These are phyloP conservation scores for Ceratocystis eucalypticola DNA, from an alignment of 2,329 filamentous ascomycete genomes.

Conservation along the genomic window DNA sequence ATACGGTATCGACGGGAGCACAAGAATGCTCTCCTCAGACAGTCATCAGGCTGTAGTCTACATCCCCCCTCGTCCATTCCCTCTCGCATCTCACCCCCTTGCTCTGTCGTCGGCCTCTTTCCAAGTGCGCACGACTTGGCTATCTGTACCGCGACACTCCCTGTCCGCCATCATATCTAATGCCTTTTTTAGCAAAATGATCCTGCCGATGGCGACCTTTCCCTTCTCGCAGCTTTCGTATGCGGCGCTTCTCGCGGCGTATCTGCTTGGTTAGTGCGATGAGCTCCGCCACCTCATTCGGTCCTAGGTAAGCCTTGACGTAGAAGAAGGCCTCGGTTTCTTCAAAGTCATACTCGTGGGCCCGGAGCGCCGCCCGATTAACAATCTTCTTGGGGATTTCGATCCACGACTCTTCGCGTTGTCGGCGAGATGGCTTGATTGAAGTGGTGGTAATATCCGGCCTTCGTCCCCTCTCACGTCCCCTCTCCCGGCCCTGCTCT, in stretches of 20 bases:
- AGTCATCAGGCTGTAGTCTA: no score
- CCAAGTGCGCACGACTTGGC: background rate
- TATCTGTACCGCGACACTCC: background rate
- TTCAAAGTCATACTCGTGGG: slow-evolving; percentile 74
- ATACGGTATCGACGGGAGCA: no score
- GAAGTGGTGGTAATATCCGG: slow-evolving; percentile 45
- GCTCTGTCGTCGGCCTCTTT: background rate
- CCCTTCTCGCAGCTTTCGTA: slow-evolving; percentile 3
- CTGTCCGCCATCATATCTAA: background rate
- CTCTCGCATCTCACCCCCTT: no score
- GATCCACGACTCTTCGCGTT: slow-evolving; percentile 67
- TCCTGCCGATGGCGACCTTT: background rate
- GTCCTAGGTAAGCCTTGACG: slow-evolving; percentile 68
- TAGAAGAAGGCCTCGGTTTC: slow-evolving; percentile 86
- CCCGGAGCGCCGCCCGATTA: slow-evolving; percentile 70
- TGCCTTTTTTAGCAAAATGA: background rate
- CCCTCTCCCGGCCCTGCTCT: slow-evolving; percentile 41
- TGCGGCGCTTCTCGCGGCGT: slow-evolving; percentile 8
- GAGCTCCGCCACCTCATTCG: slow-evolving; percentile 9
- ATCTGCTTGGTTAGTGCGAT: slow-evolving; percentile 13
- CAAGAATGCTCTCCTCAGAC: no score
- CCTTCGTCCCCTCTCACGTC: slow-evolving; percentile 98
- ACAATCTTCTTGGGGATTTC: slow-evolving; percentile 93
- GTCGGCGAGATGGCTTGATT: slow-evolving; percentile 24
- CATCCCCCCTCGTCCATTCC: no score